Conservation (phyloP, 495 filamentous ascomycete genomes). For the Penicillium cosmopolitanum region DNA sequence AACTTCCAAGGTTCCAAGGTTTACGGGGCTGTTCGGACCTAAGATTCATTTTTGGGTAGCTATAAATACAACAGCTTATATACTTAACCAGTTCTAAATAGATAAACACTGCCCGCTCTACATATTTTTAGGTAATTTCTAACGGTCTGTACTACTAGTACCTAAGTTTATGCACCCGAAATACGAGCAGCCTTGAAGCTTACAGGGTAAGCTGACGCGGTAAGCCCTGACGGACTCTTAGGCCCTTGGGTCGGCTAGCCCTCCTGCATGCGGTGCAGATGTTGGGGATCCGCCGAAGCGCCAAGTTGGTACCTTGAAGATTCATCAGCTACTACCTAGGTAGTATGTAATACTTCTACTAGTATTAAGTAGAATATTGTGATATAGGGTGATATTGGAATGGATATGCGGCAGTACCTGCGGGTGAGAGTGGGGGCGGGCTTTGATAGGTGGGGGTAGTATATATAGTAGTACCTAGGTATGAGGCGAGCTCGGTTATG, state of each 20-base stretch:
- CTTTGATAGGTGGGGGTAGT: not conserved
- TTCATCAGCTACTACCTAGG: no score
- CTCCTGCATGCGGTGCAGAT: conserved; percentile 13
- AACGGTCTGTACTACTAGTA: not conserved
- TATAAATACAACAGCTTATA: no score
- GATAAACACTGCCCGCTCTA: no score
- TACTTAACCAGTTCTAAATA: no score
- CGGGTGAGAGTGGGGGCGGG: not conserved
- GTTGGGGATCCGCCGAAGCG: conserved; percentile 3
- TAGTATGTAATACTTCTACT: no score
- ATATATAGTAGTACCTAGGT: no score
- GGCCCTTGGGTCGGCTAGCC: not conserved
- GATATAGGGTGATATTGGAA: conserved; percentile 19
- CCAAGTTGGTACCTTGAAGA: no score
- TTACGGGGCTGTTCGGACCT: no score
- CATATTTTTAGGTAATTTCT: no score
- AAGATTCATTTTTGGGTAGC: no score
- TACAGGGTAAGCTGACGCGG: conserved; percentile 19
- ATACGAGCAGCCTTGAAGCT: not conserved
- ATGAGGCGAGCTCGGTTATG: no score
- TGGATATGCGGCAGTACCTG: conserved; percentile 4
- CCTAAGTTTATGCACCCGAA: not conserved
- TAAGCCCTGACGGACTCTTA: conserved; percentile 1
- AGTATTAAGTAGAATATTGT: conserved; percentile 1
- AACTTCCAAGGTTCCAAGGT: not conserved